A percentile compares a stretch with the other conserved stretches of the same genome.
phyloP scores from a whole-genome alignment of 208 protist species.

The Trypanosomatidae sp. region DNA sequence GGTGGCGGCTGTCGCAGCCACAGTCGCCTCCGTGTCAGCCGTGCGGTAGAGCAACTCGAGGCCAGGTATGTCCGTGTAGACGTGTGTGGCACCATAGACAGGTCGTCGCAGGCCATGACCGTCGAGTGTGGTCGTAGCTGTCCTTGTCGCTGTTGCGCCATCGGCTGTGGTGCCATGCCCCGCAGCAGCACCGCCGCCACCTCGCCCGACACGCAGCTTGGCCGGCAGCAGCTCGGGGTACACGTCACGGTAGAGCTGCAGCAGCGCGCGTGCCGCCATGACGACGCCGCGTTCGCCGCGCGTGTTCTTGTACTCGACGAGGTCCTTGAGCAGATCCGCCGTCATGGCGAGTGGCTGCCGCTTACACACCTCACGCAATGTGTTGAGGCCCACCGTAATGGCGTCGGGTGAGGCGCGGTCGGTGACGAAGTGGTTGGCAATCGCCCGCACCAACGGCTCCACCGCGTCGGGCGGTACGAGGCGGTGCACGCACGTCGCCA shows the following conservation, averaged over 20 bases:
- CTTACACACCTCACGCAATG: constrained; percentile 93
- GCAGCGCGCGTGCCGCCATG: constrained; percentile 90
- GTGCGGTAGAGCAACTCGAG: constrained; percentile 69
- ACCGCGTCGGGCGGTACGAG: constrained; percentile 90
- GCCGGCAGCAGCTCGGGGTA: constrained; percentile 92
- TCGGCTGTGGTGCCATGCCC: constrained; percentile 1
- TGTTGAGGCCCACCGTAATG: constrained; percentile 95
- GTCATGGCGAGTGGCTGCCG: constrained; percentile 93
- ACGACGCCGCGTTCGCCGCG: constrained; percentile 93
- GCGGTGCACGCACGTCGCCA: constrained; percentile 91
- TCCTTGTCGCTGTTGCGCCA: background rate
- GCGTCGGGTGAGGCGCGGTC: constrained; percentile 88
- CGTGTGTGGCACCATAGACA: constrained; percentile 49
- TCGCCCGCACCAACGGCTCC: constrained; percentile 86
- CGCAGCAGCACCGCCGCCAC: constrained; percentile 16
- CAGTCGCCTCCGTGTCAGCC: constrained; percentile 9
- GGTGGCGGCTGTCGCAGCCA: too few relatives aligned
- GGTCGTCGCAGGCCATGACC: constrained; percentile 14
- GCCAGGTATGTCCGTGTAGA: constrained; percentile 79
- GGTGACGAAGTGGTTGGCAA: constrained; percentile 95
- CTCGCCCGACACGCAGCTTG: constrained; percentile 80
- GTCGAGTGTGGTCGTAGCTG: background rate
- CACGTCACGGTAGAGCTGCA: constrained; percentile 91
- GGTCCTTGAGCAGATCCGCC: constrained; percentile 86
- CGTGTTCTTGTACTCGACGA: constrained; percentile 89